Percentiles rank a stretch among this genome's conserved stretches.
These are phyloP conservation scores for Kluyveromyces siamensis DNA, from an alignment of 805 yeast species.

Conservation along the genomic window DNA sequence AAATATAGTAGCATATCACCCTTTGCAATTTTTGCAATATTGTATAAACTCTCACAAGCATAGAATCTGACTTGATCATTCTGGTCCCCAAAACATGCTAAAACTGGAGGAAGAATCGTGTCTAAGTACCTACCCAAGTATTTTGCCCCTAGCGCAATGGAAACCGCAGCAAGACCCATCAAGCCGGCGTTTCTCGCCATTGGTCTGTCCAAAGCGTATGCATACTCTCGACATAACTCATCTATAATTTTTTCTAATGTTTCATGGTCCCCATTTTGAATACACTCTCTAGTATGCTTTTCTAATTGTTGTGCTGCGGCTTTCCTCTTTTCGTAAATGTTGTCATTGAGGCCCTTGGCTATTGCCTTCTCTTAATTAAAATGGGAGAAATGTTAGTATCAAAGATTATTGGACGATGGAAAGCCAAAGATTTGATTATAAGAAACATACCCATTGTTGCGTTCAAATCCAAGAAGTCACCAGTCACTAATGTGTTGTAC, in stretches of 20 bases:
- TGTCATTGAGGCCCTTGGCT: slow-evolving; percentile 59
- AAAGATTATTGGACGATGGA: neutral
- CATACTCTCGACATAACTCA: slow-evolving; percentile 68
- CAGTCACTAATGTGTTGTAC: no score
- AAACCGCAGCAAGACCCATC: slow-evolving; percentile 91
- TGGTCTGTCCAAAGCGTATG: slow-evolving; percentile 77
- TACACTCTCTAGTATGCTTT: slow-evolving; percentile 59
- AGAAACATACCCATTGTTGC: neutral
- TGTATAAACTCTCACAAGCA: slow-evolving; percentile 92
- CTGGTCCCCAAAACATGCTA: slow-evolving; percentile 93
- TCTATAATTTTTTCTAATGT: slow-evolving; percentile 46
- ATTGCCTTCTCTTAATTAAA: slow-evolving; percentile 44
- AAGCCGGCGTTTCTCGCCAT: slow-evolving; percentile 91
- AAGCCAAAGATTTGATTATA: no score
- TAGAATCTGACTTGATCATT: slow-evolving; percentile 95
- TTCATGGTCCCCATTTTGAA: slow-evolving; percentile 21
- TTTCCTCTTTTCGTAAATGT: slow-evolving; percentile 70
- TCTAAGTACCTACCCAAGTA: slow-evolving; percentile 79
- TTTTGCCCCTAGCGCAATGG: slow-evolving; percentile 79
- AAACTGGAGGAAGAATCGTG: slow-evolving; percentile 82
- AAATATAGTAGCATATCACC: slow-evolving; percentile 88
- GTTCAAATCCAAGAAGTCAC: neutral
- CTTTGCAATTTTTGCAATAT: slow-evolving; percentile 92
- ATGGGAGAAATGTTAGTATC: neutral
- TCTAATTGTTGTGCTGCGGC: slow-evolving; percentile 75